Conservation (phyloP, 2,329 filamentous ascomycete genomes). For the Truncatella angustata region DNA sequence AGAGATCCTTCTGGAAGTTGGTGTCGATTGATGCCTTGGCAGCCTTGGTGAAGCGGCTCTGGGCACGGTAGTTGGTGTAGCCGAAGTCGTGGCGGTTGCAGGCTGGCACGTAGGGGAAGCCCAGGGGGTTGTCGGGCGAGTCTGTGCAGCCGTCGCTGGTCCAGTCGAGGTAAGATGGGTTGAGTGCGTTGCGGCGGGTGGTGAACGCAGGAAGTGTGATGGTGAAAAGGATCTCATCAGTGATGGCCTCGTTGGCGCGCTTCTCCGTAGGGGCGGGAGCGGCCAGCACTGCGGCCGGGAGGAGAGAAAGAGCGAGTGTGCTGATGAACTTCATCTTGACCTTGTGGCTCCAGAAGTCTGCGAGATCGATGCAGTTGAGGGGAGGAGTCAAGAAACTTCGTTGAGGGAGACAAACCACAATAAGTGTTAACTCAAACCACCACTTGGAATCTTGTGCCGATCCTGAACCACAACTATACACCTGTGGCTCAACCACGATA, state of each 20-base stretch:
- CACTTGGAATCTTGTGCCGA: no score
- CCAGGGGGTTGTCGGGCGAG: conserved; percentile 42
- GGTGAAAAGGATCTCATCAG: conserved; percentile 46
- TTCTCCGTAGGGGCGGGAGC: not conserved
- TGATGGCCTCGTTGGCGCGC: conserved; percentile 18
- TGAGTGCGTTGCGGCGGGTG: conserved; percentile 33
- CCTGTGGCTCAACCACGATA: no score
- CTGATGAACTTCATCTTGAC: conserved; percentile 2
- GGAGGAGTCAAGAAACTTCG: not conserved
- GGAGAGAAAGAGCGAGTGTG: not conserved
- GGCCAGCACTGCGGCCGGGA: not conserved
- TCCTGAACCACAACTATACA: no score
- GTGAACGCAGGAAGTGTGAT: conserved; percentile 41
- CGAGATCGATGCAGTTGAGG: no score
- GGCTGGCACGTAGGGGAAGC: conserved; percentile 40
- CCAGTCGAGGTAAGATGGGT: conserved; percentile 40
- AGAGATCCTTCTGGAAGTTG: conserved; percentile 46
- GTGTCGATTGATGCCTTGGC: conserved; percentile 44
- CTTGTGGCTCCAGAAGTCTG: not conserved
- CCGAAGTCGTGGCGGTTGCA: conserved; percentile 58
- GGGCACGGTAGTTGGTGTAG: conserved; percentile 50
- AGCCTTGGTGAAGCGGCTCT: conserved; percentile 42
- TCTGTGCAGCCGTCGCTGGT: conserved; percentile 40
- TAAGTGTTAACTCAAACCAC: no score
- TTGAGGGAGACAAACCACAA: no score